Percentiles rank a stretch among this genome's conserved stretches.
These are phyloP conservation scores for Penicillium sp. DNA, from an alignment of 2,329 filamentous ascomycete genomes.

Conservation along the genomic window DNA sequence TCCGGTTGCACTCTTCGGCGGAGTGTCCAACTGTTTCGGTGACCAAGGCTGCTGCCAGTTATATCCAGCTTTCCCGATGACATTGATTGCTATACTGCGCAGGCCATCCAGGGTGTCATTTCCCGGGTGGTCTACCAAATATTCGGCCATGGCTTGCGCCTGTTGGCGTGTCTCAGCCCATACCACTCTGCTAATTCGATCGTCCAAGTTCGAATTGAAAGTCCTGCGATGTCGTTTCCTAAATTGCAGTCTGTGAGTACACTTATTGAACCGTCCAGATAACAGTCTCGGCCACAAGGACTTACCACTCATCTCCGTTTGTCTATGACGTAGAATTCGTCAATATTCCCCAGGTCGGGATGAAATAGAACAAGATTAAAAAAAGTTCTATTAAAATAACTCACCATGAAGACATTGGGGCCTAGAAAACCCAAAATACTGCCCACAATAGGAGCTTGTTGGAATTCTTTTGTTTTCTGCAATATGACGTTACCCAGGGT, in stretches of 20 bases:
- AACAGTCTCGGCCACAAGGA: no score
- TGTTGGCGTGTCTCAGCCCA: conserved; percentile 40
- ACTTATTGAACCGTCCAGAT: no score
- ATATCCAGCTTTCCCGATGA: conserved; percentile 41
- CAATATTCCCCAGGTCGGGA: neutral
- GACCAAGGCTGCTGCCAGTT: conserved; percentile 36
- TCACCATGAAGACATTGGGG: conserved; percentile 38
- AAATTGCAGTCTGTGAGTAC: neutral
- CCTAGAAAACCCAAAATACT: conserved; percentile 41
- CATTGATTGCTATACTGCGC: conserved; percentile 43
- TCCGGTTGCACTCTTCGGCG: conserved; percentile 11
- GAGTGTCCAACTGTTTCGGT: conserved; percentile 23
- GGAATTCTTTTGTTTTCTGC: conserved; percentile 42
- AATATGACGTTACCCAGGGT: conserved; percentile 34
- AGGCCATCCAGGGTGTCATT: conserved; percentile 34
- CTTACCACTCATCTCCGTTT: conserved; percentile 36
- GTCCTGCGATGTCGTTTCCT: conserved; percentile 42
- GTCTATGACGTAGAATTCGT: conserved; percentile 13
- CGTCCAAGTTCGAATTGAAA: conserved; percentile 42
- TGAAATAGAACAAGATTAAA: no score
- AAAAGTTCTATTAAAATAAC: conserved; percentile 11
- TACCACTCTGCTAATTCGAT: conserved; percentile 40
- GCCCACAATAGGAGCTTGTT: conserved; percentile 29
- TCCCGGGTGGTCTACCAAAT: conserved; percentile 28
- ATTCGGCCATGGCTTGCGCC: conserved; percentile 34